These are phyloP conservation scores for Mucor racemosus DNA, from an alignment of 371 early-diverging fungal species.

Conservation along the genomic window DNA sequence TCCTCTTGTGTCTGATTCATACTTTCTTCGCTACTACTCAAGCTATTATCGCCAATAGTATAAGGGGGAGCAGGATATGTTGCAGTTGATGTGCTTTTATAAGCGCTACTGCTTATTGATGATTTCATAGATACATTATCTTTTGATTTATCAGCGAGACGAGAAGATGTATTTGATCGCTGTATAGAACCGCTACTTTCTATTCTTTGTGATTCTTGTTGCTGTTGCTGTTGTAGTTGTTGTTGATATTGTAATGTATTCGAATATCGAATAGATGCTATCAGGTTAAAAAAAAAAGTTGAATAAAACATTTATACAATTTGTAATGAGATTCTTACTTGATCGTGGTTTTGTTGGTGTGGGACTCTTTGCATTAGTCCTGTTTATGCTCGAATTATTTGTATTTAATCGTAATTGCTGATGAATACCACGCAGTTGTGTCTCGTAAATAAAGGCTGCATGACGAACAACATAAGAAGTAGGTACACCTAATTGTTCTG, in stretches of 20 bases:
- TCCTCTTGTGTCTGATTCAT: neutral
- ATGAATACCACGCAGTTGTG: conserved; percentile 64
- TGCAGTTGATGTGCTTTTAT: conserved; percentile 6
- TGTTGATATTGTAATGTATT: conserved; percentile 16
- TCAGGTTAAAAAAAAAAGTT: no score
- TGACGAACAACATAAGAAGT: conserved; percentile 62
- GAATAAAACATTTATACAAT: no score
- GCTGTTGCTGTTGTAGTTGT: conserved; percentile 7
- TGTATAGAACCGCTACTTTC: conserved; percentile 3
- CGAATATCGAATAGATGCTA: conserved; percentile 25
- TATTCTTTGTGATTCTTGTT: neutral
- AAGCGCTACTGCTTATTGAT: neutral
- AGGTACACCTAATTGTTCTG: conserved; percentile 62
- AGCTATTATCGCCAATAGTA: neutral
- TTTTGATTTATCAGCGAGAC: neutral
- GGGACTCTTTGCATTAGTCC: conserved; percentile 22
- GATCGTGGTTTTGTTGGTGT: conserved; percentile 16
- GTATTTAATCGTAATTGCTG: conserved; percentile 52
- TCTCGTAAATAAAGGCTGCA: conserved; percentile 66
- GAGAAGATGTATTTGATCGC: neutral
- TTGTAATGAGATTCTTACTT: conserved; percentile 9
- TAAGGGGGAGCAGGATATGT: neutral
- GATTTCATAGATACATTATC: neutral
- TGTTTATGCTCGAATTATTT: conserved; percentile 7
- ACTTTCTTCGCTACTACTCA: conserved; percentile 2